Conservation (phyloP, 164 flowering plant genomes). For the Piper betle region DNA sequence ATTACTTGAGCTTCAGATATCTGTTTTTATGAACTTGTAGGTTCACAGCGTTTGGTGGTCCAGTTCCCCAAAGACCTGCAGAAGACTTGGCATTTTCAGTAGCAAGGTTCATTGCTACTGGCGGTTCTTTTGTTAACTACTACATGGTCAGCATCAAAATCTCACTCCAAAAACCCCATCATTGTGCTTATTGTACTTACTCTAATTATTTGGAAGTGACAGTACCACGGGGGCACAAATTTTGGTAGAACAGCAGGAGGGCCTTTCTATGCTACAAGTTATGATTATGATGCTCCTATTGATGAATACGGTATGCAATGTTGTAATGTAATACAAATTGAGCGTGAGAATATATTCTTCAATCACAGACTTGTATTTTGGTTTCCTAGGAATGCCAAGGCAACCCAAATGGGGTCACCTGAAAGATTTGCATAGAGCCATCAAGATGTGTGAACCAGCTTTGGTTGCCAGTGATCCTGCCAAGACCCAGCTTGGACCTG, state of each 20-base stretch:
- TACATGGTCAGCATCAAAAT: conserved; percentile 27
- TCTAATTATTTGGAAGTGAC: background rate
- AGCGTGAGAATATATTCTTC: background rate
- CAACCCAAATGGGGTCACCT: conserved; percentile 40
- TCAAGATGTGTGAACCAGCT: conserved; percentile 71
- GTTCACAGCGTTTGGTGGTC: conserved; percentile 68
- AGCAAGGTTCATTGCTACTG: conserved; percentile 72
- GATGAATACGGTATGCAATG: conserved; percentile 48
- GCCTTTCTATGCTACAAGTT: conserved; percentile 49
- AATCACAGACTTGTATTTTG: background rate
- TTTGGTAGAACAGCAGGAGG: conserved; percentile 51
- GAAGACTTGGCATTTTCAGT: conserved; percentile 73
- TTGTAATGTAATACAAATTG: background rate
- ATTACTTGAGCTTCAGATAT: background rate
- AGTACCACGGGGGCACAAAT: conserved; percentile 80
- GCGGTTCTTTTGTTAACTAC: conserved; percentile 65
- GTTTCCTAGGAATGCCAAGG: background rate
- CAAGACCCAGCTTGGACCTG: conserved; percentile 28
- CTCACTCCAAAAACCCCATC: background rate
- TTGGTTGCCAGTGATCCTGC: conserved; percentile 64
- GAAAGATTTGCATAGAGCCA: conserved; percentile 72
- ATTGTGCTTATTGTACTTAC: conserved; percentile 17
- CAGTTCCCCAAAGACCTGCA: conserved; percentile 83
- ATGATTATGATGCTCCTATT: conserved; percentile 79
- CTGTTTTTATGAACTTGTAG: conserved; percentile 19